phyloP scores from a whole-genome alignment of 495 filamentous ascomycete species.

The Articulospora tetracladia region DNA sequence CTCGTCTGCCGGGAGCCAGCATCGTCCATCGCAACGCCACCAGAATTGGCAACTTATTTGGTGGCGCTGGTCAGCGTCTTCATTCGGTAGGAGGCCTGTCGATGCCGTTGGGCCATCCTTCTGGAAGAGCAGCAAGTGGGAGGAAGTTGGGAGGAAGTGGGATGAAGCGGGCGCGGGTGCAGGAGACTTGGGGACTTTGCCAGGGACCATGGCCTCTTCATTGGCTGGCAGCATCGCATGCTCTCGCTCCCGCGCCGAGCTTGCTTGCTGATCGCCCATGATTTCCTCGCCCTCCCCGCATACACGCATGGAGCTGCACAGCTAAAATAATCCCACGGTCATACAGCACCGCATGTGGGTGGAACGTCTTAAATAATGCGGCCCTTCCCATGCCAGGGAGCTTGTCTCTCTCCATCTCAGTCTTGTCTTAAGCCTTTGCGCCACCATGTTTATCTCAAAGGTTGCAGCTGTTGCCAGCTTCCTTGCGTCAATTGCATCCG shows the following conservation, averaged over 20 bases:
- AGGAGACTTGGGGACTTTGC: neutral
- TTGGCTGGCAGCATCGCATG: neutral
- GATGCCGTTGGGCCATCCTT: neutral
- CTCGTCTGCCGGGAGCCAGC: neutral
- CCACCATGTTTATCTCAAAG: constrained; percentile 7
- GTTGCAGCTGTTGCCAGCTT: neutral
- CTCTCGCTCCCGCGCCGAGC: neutral
- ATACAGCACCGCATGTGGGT: neutral
- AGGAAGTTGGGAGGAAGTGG: no score
- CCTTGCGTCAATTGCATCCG: neutral
- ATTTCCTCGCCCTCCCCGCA: neutral
- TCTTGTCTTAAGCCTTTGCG: neutral
- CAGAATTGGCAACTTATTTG: neutral
- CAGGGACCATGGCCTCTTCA: neutral
- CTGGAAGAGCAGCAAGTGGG: neutral
- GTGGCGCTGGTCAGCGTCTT: neutral
- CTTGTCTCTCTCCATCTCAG: neutral
- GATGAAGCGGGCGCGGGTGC: neutral
- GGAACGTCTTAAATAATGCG: neutral
- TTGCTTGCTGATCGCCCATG: neutral
- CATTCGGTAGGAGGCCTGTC: neutral
- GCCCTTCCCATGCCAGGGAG: neutral
- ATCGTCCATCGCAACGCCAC: neutral
- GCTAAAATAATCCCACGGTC: neutral
- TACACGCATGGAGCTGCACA: neutral